These are phyloP conservation scores for Ceratopteris richardii DNA, from an alignment of 75 land plant genomes.

Conservation along the genomic window DNA sequence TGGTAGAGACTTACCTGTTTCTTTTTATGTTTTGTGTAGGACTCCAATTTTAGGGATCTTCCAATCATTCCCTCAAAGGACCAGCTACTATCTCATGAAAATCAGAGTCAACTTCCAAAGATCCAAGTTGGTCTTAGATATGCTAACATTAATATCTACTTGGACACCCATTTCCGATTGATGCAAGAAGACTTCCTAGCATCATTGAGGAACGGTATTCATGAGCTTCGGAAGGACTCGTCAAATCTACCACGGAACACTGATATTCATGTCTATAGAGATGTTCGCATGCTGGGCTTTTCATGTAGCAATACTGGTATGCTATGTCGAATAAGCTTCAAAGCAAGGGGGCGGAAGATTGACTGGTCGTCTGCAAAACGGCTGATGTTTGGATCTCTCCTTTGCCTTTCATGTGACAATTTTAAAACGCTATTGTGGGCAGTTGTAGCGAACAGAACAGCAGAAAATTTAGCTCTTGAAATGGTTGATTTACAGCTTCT, in stretches of 20 bases:
- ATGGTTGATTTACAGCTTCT: neutral
- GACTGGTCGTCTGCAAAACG: neutral
- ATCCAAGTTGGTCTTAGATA: conserved; percentile 12
- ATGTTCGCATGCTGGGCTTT: neutral
- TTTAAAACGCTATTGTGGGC: conserved; percentile 21
- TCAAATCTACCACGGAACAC: neutral
- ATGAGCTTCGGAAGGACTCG: neutral
- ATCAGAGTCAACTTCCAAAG: conserved; percentile 3
- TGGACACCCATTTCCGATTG: conserved; percentile 22
- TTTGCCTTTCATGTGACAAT: conserved; percentile 21
- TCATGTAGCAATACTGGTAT: neutral
- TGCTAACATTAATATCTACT: conserved; percentile 5
- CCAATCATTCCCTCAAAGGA: conserved; percentile 6
- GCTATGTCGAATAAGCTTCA: neutral
- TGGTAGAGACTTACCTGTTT: no score
- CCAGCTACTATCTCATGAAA: neutral
- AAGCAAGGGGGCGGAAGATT: neutral
- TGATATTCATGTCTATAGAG: neutral
- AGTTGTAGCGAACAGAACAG: neutral
- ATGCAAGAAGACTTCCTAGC: conserved; percentile 13
- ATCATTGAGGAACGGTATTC: conserved; percentile 2
- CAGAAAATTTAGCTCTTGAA: neutral
- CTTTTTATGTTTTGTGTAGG: neutral
- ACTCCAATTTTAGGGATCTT: neutral
- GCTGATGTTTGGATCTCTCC: conserved; percentile 22